Evolutionary conservation across 805 yeast species (phyloP), one percentile per base, ranked within the genome.

Genomic region (Candida ficus): DNA sequence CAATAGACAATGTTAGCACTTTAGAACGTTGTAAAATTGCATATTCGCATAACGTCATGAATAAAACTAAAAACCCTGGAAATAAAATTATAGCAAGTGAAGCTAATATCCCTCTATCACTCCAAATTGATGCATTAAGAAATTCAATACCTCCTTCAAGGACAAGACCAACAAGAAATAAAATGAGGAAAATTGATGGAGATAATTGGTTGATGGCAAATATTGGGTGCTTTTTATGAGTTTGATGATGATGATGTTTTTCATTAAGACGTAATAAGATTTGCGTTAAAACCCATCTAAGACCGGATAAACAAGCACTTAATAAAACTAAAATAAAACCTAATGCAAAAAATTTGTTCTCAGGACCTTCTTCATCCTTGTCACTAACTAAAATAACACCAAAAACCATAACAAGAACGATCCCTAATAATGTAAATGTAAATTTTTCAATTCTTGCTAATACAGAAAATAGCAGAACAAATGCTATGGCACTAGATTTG

Each of bases 281-380:
- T 57, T 93, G 98, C 1, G 98, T 89, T 46, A 90, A 75, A 1
- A 95, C 91, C 99, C 99, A 93, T 47, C 99, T 74, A 38, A 93
- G 66, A 0, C 99, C 99, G 13, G 93, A 81, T 64, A 88, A 73
- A 57, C 83, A 73, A 2, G 95, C 78, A 4, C 96, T 90, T 2
- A 75, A 64, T 22, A 93, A 63, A 1, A 91, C 97, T 21, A 89
- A 64, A 2, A 78, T 39, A 18, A 88, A 78, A 2, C 99, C 98
- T 2, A 81, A 44, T 23, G 60, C 39, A 22, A 56, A 54, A 6
- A 22, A 36, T 12, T 50, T 44, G 14, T 61, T 57, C 11, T 43
- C 50, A 12, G 64, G 43, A 12, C 29, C 28, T 4, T 39, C 25
- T 8, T 44, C 37, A 18, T 63, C 62, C 10, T 71, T 70, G 54